A percentile compares a stretch with the other conserved stretches of the same genome.
These are phyloP conservation scores for Solanum sejunctum DNA, from an alignment of 257 asterid species.

Conservation along the genomic window DNA sequence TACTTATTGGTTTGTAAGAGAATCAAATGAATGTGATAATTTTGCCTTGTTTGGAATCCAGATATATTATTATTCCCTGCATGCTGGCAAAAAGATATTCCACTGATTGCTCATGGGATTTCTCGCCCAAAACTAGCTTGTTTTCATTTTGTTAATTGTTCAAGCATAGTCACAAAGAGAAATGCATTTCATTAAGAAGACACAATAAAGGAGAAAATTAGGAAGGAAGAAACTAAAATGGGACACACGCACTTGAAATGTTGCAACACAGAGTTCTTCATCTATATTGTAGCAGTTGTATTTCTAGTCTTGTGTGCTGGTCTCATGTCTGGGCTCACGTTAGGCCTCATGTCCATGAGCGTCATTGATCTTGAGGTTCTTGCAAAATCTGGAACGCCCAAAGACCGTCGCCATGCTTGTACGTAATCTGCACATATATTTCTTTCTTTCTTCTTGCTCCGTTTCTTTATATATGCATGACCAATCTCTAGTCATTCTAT, in stretches of 20 bases:
- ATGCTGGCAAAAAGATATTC: neutral
- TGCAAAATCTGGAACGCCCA: slow-evolving; percentile 16
- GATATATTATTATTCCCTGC: neutral
- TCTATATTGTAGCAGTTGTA: neutral
- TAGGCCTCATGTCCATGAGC: slow-evolving; percentile 29
- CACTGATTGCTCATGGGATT: neutral
- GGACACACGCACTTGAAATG: slow-evolving; percentile 3
- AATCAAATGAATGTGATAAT: neutral
- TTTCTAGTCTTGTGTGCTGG: slow-evolving; percentile 9
- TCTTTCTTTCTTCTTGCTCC: neutral
- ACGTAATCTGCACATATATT: neutral
- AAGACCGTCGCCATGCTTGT: slow-evolving; percentile 14
- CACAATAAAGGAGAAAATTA: neutral
- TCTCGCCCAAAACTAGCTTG: neutral
- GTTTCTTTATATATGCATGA: neutral
- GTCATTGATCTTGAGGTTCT: slow-evolving; percentile 22
- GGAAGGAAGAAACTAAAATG: neutral
- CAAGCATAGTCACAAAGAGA: neutral
- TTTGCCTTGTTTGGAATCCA: neutral
- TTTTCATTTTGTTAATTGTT: neutral
- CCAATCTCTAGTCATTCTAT: neutral
- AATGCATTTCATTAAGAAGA: neutral
- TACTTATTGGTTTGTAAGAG: neutral
- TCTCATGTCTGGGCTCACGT: slow-evolving; percentile 23
- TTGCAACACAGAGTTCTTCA: slow-evolving; percentile 14